Evolutionary conservation across 78 protist genomes (phyloP), one percentile per base, ranked within the genome.

Genomic region (Dictyostelium firmibasis): DNA sequence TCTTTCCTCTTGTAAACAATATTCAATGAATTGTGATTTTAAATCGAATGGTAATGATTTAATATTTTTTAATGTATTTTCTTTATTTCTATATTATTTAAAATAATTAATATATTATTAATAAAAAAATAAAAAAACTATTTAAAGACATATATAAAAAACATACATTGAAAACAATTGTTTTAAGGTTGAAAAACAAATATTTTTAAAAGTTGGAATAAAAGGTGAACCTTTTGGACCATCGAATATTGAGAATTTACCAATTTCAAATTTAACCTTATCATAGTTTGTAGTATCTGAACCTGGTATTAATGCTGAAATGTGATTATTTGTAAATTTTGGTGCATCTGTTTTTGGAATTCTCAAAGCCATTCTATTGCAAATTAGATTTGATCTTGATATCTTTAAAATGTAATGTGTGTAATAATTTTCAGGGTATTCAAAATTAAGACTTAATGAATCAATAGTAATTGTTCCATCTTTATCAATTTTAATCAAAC

Each of bases 171-270:
- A 74, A 53, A 62, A 85, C 29, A 74, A 14, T 29, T 85, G 81
- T 14, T 23, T 47, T 44, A 85, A 53, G 5, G 62, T 53, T 31
- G 82, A 70, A 23, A 50, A 74, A 74, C 91, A 85, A 50, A 85
- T 38, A 0, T 31, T 16, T 20, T 85, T 85, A 16, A 72, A 23
- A 10, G 83, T 5, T 85, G 91, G 91, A 23, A 85, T 50, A 16
- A 8, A 20, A 10, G 75, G 36, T 47, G n/a, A 47, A 38, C 83
- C 64, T 29, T 25, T 27, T 5, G 72, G 11, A 10, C 53, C 27
- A 74, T 85, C 83, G 20, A 47, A 38, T 41, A 25, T 10, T 27
- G 38, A 57, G 20, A 20, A 57, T 14, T 23, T 57, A 57, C 67
- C 67, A 20, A 57, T 57, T 57, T 57, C 20, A 57, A 57, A 57